Percentiles rank a stretch among this genome's conserved stretches.
Evolutionary conservation across 768 basidiomycete genomes (phyloP).

Genomic region (Podaxis mareebaensis): DNA sequence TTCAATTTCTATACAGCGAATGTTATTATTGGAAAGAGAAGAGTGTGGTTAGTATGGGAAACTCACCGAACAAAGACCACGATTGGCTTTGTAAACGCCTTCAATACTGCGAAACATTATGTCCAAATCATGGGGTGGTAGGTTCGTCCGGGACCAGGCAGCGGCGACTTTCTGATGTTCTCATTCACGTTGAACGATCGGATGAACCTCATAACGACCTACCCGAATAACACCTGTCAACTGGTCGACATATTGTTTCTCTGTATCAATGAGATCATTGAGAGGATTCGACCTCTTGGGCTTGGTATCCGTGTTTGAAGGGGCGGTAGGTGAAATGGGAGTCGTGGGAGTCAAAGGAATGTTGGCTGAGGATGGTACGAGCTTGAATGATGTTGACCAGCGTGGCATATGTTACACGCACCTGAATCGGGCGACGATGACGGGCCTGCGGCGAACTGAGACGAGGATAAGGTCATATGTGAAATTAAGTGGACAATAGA

Average conservation of each 20-base stretch:
- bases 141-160: constrained; percentile 96
- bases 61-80: constrained; percentile 68
- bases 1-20: constrained; percentile 71
- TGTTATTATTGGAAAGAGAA: constrained; percentile 18
- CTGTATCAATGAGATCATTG: constrained; percentile 90
- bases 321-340: constrained; percentile 34
- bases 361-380: constrained; percentile 23
- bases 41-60: constrained; percentile 1
- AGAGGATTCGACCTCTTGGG: constrained; percentile 78
- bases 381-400: constrained; percentile 10
- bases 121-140: constrained; percentile 91
- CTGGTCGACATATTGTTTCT: constrained; percentile 89
- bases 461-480: neutral
- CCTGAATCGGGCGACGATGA: constrained; percentile 25
- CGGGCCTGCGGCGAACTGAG: constrained; percentile 9
- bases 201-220: constrained; percentile 28
- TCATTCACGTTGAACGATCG: constrained; percentile 15
- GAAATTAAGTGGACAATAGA: neutral
- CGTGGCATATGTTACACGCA: constrained; percentile 20
- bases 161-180: constrained; percentile 82
- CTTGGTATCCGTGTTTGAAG: constrained; percentile 41
- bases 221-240: constrained; percentile 90
- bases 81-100: constrained; percentile 89
- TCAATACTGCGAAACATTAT: constrained; percentile 94
- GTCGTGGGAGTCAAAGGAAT: constrained; percentile 33